phyloP scores from a whole-genome alignment of 192 early-diverging fungal species.

The Backusella australiensis region DNA sequence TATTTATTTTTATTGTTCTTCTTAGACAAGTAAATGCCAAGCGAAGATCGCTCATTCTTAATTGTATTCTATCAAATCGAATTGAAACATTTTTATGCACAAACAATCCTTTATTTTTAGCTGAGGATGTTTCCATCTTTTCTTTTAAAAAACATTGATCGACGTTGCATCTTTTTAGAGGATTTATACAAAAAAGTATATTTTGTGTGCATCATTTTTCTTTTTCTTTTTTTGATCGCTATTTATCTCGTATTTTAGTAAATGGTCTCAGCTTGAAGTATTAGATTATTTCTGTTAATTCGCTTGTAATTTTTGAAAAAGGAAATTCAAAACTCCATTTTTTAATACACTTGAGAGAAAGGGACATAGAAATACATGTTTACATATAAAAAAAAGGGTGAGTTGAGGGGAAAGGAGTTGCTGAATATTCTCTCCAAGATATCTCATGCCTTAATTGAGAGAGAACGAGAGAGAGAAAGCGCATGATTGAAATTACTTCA shows the following conservation, averaged over 20 bases:
- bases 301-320: not conserved
- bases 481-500: not conserved
- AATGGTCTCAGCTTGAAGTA: not conserved
- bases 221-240: not conserved
- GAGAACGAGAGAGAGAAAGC: not conserved
- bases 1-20: not conserved
- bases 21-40: not conserved
- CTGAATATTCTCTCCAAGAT: not conserved
- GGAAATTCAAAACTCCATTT: not conserved
- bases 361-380: not conserved
- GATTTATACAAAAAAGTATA: not conserved
- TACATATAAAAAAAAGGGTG: not conserved
- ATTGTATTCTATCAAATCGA: not conserved
- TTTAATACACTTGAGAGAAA: not conserved
- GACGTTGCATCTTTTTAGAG: not conserved
- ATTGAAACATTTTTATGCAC: not conserved
- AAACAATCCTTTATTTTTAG: not conserved
- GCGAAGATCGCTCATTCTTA: not conserved
- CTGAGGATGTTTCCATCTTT: not conserved
- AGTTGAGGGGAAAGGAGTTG: not conserved
- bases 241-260: not conserved
- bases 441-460: not conserved
- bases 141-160: not conserved
- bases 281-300: not conserved
- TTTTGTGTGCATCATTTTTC: not conserved